These are phyloP conservation scores for Pythium angustatum DNA, from an alignment of 352 stramenopile species.

Conservation along the genomic window DNA sequence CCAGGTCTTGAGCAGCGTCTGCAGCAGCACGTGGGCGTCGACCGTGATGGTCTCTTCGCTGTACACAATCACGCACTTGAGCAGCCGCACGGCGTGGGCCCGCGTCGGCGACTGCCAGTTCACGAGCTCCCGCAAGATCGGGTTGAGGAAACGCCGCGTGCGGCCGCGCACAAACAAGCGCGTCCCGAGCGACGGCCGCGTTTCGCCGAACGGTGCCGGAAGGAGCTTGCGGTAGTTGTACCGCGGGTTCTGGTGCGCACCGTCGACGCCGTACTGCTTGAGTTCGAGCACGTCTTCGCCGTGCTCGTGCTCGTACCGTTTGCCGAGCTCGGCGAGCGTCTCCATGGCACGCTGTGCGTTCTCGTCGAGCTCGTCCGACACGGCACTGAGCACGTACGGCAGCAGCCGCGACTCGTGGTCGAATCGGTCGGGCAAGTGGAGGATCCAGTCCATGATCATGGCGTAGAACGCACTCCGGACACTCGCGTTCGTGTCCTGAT, in stretches of 20 bases:
- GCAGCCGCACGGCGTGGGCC: slow-evolving; percentile 78
- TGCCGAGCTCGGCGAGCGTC: slow-evolving; percentile 69
- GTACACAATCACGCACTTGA: slow-evolving; percentile 91
- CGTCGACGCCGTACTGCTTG: slow-evolving; percentile 94
- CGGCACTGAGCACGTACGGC: slow-evolving; percentile 92
- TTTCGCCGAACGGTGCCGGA: slow-evolving; percentile 72
- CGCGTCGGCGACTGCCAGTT: slow-evolving; percentile 91
- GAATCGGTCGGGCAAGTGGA: slow-evolving; percentile 91
- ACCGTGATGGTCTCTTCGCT: slow-evolving; percentile 94
- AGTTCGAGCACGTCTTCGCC: slow-evolving; percentile 90
- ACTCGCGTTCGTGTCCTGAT: slow-evolving; percentile 79
- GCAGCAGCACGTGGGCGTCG: slow-evolving; percentile 79
- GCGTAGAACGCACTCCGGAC: slow-evolving; percentile 85
- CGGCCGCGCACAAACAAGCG: slow-evolving; percentile 91
- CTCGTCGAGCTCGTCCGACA: slow-evolving; percentile 64
- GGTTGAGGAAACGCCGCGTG: slow-evolving; percentile 87
- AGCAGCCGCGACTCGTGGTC: slow-evolving; percentile 94
- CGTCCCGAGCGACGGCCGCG: slow-evolving; percentile 86
- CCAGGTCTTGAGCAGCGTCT: slow-evolving; percentile 65
- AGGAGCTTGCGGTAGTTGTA: slow-evolving; percentile 87
- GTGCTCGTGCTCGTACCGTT: slow-evolving; percentile 67
- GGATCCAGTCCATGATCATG: slow-evolving; percentile 91
- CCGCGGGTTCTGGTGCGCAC: slow-evolving; percentile 68
- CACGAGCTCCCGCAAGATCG: slow-evolving; percentile 87
- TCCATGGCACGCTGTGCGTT: slow-evolving; percentile 63